Evolutionary conservation across 164 flowering plant species (phyloP).

Genomic region (Chloranthus sessilifolius): DNA sequence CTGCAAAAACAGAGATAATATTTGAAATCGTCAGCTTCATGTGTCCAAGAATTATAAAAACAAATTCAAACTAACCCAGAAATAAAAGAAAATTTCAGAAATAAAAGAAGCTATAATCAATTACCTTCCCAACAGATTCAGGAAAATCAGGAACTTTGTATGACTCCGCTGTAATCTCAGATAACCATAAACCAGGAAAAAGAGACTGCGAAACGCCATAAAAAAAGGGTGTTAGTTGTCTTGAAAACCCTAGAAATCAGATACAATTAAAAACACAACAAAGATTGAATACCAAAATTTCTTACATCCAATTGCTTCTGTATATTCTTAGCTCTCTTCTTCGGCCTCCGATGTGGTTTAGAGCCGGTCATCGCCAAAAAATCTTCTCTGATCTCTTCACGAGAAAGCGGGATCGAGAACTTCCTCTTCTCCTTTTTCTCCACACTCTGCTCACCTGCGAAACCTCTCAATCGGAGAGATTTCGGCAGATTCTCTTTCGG

Average conservation of each 20-base stretch:
- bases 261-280: neutral
- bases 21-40: slow-evolving; percentile 1
- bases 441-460: slow-evolving; percentile 8
- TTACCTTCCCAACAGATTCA: no score
- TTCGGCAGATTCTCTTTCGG: slow-evolving; percentile 22
- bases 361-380: slow-evolving; percentile 43
- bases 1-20: slow-evolving; percentile 20
- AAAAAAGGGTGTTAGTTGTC: no score
- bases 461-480: slow-evolving; percentile 21
- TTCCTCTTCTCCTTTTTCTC: slow-evolving; percentile 36
- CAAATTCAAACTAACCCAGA: neutral
- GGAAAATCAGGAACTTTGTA: slow-evolving; percentile 46
- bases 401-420: slow-evolving; percentile 42
- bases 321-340: slow-evolving; percentile 44
- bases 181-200: slow-evolving; percentile 56
- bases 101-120: no score
- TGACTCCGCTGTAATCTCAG: slow-evolving; percentile 38
- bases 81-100: slow-evolving; percentile 18
- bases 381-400: slow-evolving; percentile 73
- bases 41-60: neutral
- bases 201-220: slow-evolving; percentile 27
- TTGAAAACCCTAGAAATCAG: no score
- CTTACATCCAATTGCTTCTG: slow-evolving; percentile 72
- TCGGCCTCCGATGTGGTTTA: slow-evolving; percentile 65
- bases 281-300: neutral